Evolutionary conservation across 441 rosid species (phyloP), one percentile per base, ranked within the genome.

Genomic region (Manihot esculenta): DNA sequence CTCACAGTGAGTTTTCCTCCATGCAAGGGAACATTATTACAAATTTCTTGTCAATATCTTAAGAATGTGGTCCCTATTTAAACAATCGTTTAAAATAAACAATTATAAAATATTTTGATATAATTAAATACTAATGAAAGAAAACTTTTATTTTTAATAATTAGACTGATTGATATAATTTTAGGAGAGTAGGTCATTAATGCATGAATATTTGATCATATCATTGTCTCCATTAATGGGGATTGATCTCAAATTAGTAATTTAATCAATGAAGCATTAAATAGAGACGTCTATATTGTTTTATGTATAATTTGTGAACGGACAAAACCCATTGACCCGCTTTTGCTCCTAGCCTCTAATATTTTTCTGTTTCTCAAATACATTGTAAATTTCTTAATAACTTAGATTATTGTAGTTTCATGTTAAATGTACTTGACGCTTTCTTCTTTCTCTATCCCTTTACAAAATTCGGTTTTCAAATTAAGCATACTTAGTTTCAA

Each of bases 191-290:
- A 30, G 35, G 35, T 30, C 35, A 30, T 4, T 30, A n/a, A n/a
- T n/a, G 4, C 35, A 35, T 35, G 41, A 35, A 0, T 6, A 35
- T 35, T 2, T 35, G 41, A 35, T 35, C 7, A 35, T 35, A 49
- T 49, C 26, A 23, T 38, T 20, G 71, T 55, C 27, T 9, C 5
- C 3, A 24, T 69, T 45, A 54, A 56, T 69, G 18, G 44, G 62
- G 50, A 44, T 24, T 69, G 18, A 30, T 30, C n/a, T 58, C 3
- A 15, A 33, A 55, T 68, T 38, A 54, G 23, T 23, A 54, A 7
- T 15, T 24, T n/a, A 35, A 51, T 67, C 18, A 41, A 38, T 14
- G 50, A 67, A 67, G 38, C 61, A 54, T n/a, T n/a, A n/a, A n/a
- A 42, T 7, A 18, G 63, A 13, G 21, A 59, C 24, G 20, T 59